Conservation (phyloP, 441 rosid genomes). For the Gossypium armourianum region DNA sequence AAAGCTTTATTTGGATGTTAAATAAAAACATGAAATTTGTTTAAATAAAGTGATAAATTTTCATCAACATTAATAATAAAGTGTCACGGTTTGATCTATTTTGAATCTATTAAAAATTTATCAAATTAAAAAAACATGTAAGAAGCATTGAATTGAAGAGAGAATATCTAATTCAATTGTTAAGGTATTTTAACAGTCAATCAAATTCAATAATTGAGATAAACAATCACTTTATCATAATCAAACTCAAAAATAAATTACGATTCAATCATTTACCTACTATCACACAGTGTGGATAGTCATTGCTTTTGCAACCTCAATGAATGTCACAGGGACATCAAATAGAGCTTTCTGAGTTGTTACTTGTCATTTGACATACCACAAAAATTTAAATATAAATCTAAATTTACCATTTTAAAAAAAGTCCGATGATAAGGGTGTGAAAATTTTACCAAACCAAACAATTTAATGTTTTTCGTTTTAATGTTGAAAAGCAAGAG, state of each 20-base stretch:
- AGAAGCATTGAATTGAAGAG: not conserved
- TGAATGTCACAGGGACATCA: not conserved
- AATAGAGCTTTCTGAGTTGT: not conserved
- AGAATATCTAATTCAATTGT: not conserved
- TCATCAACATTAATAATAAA: too few species aligned
- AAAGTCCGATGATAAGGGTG: not conserved
- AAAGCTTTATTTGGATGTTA: not conserved
- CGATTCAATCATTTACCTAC: not conserved
- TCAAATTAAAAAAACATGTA: not conserved
- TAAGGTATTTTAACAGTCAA: not conserved
- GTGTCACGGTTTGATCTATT: not conserved
- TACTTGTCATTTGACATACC: not conserved
- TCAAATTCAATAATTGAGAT: not conserved
- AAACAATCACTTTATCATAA: too few species aligned
- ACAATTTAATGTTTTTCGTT: not conserved
- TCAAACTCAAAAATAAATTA: too few species aligned
- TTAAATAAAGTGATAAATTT: not conserved
- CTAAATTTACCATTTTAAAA: not conserved
- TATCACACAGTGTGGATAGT: not conserved
- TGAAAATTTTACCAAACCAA: not conserved
- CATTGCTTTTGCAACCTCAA: not conserved
- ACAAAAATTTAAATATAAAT: not conserved
- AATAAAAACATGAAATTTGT: not conserved
- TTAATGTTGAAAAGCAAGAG: not conserved
- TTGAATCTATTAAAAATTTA: not conserved